These are phyloP conservation scores for Aeschynomene evenia DNA, from an alignment of 306 rosid genomes.

Conservation along the genomic window DNA sequence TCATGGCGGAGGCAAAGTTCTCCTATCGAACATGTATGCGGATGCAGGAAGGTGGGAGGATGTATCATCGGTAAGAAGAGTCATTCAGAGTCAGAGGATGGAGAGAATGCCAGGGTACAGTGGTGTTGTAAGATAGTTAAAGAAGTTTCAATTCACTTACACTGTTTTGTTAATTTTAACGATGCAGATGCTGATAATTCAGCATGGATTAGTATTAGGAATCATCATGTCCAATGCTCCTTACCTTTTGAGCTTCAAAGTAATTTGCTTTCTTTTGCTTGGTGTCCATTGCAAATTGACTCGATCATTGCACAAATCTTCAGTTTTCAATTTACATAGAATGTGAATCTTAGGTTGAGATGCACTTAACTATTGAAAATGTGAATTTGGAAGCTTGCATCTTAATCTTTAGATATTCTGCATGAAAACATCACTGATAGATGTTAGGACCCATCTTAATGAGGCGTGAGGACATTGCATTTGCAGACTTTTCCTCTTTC, in stretches of 20 bases:
- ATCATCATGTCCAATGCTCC: not conserved
- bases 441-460: not conserved
- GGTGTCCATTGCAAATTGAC: not conserved
- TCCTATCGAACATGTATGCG: constrained; percentile 77
- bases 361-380: not conserved
- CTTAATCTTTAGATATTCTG: not conserved
- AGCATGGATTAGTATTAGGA: not conserved
- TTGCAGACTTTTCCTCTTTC: not conserved
- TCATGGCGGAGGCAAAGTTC: constrained; percentile 81
- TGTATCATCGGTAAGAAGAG: constrained; percentile 61
- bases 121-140: constrained; percentile 51
- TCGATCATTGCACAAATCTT: not conserved
- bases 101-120: constrained; percentile 72
- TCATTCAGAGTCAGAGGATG: constrained; percentile 47
- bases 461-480: not conserved
- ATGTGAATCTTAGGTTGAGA: not conserved
- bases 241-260: not conserved
- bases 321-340: not conserved
- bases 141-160: constrained; percentile 7
- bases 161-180: not conserved
- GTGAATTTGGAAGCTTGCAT: not conserved
- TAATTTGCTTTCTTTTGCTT: not conserved
- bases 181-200: constrained; percentile 11
- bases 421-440: not conserved
- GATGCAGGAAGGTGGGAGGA: constrained; percentile 86